Evolutionary conservation across 2,329 filamentous ascomycete species (phyloP), one percentile per base, ranked within the genome.

Genomic region (Nannizziopsis arthrosporioides): DNA sequence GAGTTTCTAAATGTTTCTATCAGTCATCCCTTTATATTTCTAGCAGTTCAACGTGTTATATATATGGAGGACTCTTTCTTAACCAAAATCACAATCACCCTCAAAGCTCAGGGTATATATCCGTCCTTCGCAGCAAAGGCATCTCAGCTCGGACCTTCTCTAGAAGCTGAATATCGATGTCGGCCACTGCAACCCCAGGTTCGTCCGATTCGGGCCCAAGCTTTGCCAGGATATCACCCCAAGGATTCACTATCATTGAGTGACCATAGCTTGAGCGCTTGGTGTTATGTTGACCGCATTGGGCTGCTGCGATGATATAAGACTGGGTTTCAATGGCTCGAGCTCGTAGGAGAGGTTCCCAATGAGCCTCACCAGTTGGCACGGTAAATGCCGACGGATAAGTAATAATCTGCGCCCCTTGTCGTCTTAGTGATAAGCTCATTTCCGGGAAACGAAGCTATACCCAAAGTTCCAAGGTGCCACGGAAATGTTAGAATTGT

Each of bases 361-460:
- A 96, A 67, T 95, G 90, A 1, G 85, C 85, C 49, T 73, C 74
- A 0, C 90, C 90, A 0, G 90, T 95, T 1, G 83, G 80, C 0
- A 93, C 75, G 0, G 89, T 94, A 61, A 95, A 96, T 3, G 90
- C 90, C 5, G 85, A 90, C 0, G 90, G 90, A 61, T 90, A 95
- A 0, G 86, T 80, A 43, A 95, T 70, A 46, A 94, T 70, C 53
- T 94, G 80, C 1, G 87, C 86, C 17, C 75, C 72, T 48, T 78
- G 76, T 5, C 76, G 68, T 22, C 78, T 76, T 14, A 94, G 73
- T 1, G 78, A 73, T 8, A 92, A 64, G 0, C 79, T 77, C 7
- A 84, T 76, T 61, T 94, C 86, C 0, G 87, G 78, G 61, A 92
- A 94, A 1, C 88, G 79, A 53, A 95, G 67, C 72, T 76, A 50